Conservation (phyloP, 257 asterid species). For the Thymus quinquecostatus region DNA sequence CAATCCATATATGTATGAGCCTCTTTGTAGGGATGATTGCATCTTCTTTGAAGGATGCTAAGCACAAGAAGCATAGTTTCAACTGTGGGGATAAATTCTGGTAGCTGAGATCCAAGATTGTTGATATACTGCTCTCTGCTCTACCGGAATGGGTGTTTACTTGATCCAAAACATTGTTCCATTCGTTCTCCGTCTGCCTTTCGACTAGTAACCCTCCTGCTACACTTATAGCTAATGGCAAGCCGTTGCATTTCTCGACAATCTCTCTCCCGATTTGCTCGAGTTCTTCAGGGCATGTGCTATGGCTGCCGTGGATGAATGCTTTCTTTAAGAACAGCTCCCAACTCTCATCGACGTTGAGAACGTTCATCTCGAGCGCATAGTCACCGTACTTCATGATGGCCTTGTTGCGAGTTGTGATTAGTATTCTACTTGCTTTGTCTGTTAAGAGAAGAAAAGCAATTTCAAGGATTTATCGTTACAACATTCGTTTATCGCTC, state of each 20-base stretch:
- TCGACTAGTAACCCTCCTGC: slow-evolving; percentile 33
- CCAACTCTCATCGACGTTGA: slow-evolving; percentile 34
- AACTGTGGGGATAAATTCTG: slow-evolving; percentile 22
- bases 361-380: neutral
- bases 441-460: neutral
- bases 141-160: neutral
- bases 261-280: slow-evolving; percentile 27
- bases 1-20: slow-evolving; percentile 34
- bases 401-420: slow-evolving; percentile 10
- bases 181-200: slow-evolving; percentile 17
- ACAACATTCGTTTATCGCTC: no score
- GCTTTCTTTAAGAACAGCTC: slow-evolving; percentile 32
- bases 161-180: slow-evolving; percentile 28
- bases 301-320: neutral
- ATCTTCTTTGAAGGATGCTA: slow-evolving; percentile 25
- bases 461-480: no score
- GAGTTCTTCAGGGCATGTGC: slow-evolving; percentile 21
- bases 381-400: neutral
- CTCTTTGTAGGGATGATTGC: slow-evolving; percentile 1
- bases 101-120: slow-evolving; percentile 35
- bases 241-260: slow-evolving; percentile 30
- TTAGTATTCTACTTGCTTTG: neutral
- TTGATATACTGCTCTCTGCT: neutral
- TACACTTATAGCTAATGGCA: slow-evolving; percentile 36
- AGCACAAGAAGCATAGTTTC: slow-evolving; percentile 30